Conservation (phyloP, 2,329 filamentous ascomycete species). For the Fusarium albosuccineum region DNA sequence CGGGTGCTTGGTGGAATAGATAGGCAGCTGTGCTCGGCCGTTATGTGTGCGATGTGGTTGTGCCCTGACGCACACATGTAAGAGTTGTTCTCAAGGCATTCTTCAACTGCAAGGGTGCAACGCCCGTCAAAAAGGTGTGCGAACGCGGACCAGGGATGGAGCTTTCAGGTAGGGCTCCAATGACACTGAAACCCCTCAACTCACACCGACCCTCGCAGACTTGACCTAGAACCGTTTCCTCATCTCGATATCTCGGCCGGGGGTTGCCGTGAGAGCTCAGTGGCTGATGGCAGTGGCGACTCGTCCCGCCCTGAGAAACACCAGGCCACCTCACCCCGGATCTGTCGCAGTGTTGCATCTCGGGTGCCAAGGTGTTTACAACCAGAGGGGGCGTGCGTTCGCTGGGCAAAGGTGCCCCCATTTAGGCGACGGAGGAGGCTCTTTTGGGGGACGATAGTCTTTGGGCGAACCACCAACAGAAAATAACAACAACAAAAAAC, state of each 20-base stretch:
- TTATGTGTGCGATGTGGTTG: neutral
- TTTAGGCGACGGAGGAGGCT: neutral
- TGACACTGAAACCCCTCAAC: neutral
- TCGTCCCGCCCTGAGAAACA: slow-evolving; percentile 8
- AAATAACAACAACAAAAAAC: neutral
- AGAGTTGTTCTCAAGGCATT: neutral
- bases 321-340: slow-evolving; percentile 8
- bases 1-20: too few species aligned
- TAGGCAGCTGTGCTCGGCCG: neutral
- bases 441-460: slow-evolving; percentile 1
- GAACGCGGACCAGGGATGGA: slow-evolving; percentile 3
- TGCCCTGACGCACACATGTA: too few species aligned
- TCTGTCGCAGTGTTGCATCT: slow-evolving; percentile 20
- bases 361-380: slow-evolving; percentile 18
- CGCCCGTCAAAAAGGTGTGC: neutral
- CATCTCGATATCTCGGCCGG: slow-evolving; percentile 15
- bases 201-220: neutral
- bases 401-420: slow-evolving; percentile 12
- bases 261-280: slow-evolving; percentile 2
- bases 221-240: neutral
- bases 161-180: slow-evolving; percentile 13
- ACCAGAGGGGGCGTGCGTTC: slow-evolving; percentile 26
- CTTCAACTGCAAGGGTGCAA: slow-evolving; percentile 2
- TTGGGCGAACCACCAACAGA: neutral
- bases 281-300: slow-evolving; percentile 7